Percentiles rank a stretch among this genome's conserved stretches.
Evolutionary conservation across 495 filamentous ascomycete species (phyloP).

Genomic region (Acidomyces sp.): DNA sequence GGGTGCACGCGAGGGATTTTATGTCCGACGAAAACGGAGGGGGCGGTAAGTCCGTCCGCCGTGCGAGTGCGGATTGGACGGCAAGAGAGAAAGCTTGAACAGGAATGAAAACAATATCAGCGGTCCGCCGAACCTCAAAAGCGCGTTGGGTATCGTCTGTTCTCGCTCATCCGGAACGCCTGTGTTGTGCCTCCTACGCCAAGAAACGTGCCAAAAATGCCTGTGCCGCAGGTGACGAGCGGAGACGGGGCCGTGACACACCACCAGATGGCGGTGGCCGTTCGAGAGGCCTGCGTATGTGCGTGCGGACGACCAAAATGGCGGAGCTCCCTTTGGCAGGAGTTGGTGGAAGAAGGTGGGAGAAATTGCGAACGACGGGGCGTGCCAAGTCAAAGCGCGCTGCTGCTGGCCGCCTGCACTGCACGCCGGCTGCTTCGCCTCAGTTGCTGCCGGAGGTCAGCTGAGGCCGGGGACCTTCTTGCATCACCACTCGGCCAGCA

Average conservation of each 20-base stretch:
- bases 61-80: neutral
- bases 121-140: neutral
- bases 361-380: too few species aligned
- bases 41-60: neutral
- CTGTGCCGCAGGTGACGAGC: neutral
- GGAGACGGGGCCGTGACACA: conserved; percentile 16
- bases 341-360: too few species aligned
- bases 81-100: neutral
- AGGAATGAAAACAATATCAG: conserved; percentile 4
- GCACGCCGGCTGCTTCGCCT: too few species aligned
- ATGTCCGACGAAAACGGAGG: neutral
- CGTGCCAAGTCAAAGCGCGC: too few species aligned
- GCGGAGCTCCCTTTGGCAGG: too few species aligned
- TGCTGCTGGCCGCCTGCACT: too few species aligned
- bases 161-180: conserved; percentile 15
- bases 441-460: too few species aligned
- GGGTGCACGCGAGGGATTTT: conserved; percentile 7
- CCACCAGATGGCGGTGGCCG: conserved; percentile 18
- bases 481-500: too few species aligned
- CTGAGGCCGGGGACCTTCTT: too few species aligned
- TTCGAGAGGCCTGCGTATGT: neutral
- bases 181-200: conserved; percentile 3
- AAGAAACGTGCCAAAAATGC: conserved; percentile 4
- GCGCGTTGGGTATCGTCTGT: conserved; percentile 9
- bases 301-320: conserved; percentile 9